phyloP scores from a whole-genome alignment of 129 eudicot genomes.

The Flaveria ramosissima region DNA sequence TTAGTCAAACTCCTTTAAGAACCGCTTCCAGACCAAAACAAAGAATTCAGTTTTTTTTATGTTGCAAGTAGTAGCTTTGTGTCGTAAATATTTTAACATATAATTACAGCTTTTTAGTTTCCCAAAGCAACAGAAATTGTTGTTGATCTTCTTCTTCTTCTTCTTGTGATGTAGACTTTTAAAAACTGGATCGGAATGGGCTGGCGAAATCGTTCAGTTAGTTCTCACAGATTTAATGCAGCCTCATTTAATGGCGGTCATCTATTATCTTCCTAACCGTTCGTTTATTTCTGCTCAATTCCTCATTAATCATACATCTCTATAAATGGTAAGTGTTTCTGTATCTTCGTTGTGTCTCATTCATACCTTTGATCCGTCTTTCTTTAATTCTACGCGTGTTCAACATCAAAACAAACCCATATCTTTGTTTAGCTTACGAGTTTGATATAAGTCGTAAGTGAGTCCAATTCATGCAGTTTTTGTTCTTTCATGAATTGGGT shows the following conservation, averaged over 20 bases:
- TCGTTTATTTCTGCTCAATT: not conserved
- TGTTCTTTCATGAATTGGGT: too few species aligned
- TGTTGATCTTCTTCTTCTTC: not conserved
- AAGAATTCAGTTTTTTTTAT: too few species aligned
- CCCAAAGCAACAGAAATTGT: constrained; percentile 2
- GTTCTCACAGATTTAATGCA: not conserved
- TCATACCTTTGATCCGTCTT: too few species aligned
- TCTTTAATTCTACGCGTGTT: too few species aligned
- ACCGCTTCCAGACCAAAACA: too few species aligned
- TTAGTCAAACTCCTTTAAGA: too few species aligned
- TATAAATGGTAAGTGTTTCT: not conserved
- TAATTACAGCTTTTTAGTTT: not conserved
- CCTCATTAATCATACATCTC: not conserved
- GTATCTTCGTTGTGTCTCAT: too few species aligned
- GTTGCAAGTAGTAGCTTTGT: too few species aligned
- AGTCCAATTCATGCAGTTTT: too few species aligned
- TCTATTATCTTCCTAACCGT: constrained; percentile 5
- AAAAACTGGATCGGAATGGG: not conserved
- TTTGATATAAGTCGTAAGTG: too few species aligned
- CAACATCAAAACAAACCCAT: too few species aligned
- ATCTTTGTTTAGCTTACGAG: too few species aligned
- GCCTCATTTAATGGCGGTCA: not conserved
- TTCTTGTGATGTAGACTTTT: not conserved
- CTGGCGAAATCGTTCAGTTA: not conserved
- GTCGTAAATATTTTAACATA: not conserved